Evolutionary conservation across 441 rosid species (phyloP).

Genomic region (Gossypium lobatum): DNA sequence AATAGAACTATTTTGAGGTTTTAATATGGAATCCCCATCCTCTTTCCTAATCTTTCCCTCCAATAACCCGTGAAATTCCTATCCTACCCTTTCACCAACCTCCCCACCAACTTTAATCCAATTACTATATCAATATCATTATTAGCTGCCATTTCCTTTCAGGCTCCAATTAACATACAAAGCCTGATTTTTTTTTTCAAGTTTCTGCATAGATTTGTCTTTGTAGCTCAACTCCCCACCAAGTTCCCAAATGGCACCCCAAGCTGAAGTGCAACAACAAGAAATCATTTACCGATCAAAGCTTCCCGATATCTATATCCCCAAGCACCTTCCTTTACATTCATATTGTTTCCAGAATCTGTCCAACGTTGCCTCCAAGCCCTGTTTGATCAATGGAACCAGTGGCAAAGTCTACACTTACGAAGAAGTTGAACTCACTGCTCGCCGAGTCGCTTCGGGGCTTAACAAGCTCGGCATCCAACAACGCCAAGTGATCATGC

Average conservation of each 20-base stretch:
- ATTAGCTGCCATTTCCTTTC: neutral
- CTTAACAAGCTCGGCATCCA: constrained; percentile 30
- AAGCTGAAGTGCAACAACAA: constrained; percentile 7
- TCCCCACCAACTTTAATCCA: neutral
- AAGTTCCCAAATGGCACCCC: constrained; percentile 30
- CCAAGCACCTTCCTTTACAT: constrained; percentile 40
- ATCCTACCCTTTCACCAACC: constrained; percentile 4
- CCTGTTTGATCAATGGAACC: constrained; percentile 41
- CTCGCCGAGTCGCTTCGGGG: constrained; percentile 31
- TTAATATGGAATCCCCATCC: no score
- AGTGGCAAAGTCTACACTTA: constrained; percentile 29
- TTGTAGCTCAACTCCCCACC: neutral
- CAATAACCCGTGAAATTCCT: neutral
- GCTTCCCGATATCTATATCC: constrained; percentile 48
- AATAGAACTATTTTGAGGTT: no score
- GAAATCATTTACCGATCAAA: constrained; percentile 43
- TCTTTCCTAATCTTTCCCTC: neutral
- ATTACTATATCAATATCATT: constrained; percentile 10
- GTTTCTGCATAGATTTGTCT: neutral
- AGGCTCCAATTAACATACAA: neutral
- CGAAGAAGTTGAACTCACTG: constrained; percentile 27
- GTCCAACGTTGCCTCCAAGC: constrained; percentile 25
- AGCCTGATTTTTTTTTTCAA: neutral
- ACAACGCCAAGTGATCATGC: constrained; percentile 42
- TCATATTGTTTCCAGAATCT: constrained; percentile 34